These are phyloP conservation scores for Wickerhamomyces strasburgensis DNA, from an alignment of 805 yeast genomes.

Conservation along the genomic window DNA sequence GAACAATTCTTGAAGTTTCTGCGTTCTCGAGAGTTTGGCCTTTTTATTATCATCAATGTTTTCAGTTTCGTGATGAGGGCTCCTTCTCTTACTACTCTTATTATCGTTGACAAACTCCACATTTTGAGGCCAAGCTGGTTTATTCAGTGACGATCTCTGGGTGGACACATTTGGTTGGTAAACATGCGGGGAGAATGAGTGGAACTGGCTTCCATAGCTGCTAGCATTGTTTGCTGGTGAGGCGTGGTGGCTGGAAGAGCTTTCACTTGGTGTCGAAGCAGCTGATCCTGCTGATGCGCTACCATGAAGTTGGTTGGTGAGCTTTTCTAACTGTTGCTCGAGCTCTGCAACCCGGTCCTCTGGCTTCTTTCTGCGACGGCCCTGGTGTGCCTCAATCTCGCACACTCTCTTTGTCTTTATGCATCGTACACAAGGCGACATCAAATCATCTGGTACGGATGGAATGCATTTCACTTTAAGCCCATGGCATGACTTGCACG, in stretches of 20 bases:
- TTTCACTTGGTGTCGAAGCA: constrained; percentile 7
- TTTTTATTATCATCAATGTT: constrained; percentile 18
- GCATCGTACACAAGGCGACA: constrained; percentile 73
- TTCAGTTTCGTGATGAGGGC: too few relatives aligned
- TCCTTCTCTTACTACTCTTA: constrained; percentile 3
- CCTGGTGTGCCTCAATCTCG: constrained; percentile 58
- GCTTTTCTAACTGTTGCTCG: constrained; percentile 26
- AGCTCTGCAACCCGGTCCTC: constrained; percentile 29
- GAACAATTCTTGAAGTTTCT: constrained; percentile 39
- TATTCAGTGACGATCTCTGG: constrained; percentile 6
- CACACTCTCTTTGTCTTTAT: constrained; percentile 57
- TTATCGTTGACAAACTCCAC: constrained; percentile 8
- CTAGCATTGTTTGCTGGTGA: neutral
- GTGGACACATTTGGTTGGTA: neutral
- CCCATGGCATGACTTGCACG: constrained; percentile 73
- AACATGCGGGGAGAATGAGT: constrained; percentile 1
- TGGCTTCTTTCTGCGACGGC: constrained; percentile 41
- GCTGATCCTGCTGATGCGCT: constrained; percentile 10
- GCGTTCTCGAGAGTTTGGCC: constrained; percentile 24
- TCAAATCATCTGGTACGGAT: constrained; percentile 48
- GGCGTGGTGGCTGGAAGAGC: constrained; percentile 1
- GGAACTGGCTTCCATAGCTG: constrained; percentile 3
- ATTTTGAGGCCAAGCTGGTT: neutral
- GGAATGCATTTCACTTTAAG: constrained; percentile 85
- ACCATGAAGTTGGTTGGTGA: constrained; percentile 16